phyloP scores from a whole-genome alignment of 73 alveolate species.

The Stentor roeselii region DNA sequence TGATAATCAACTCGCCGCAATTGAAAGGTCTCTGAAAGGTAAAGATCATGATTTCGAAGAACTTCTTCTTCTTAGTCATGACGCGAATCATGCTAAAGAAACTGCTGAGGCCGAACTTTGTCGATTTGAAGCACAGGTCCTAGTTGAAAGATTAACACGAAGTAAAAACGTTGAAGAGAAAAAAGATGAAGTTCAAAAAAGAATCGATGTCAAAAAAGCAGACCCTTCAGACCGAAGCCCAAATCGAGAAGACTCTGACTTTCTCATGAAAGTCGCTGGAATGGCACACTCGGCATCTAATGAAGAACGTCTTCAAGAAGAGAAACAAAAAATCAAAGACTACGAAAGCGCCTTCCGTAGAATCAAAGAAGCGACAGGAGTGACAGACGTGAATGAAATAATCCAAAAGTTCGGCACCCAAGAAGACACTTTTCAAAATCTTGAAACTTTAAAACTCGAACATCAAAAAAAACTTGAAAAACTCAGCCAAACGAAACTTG shows the following conservation, averaged over 20 bases:
- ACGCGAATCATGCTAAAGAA: conserved; percentile 98
- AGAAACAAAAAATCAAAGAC: conserved; percentile 48
- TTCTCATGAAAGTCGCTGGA: conserved; percentile 7
- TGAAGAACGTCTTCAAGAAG: conserved; percentile 35
- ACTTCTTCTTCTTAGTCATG: conserved; percentile 93
- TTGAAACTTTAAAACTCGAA: conserved; percentile 75
- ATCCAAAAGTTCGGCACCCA: conserved; percentile 96
- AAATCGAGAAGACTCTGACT: conserved; percentile 12
- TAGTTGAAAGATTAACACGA: conserved; percentile 74
- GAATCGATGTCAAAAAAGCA: conserved; percentile 62
- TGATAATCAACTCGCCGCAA: conserved; percentile 98
- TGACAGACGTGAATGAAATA: conserved; percentile 97
- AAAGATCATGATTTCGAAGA: conserved; percentile 97
- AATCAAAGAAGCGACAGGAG: conserved; percentile 59
- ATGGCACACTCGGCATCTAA: conserved; percentile 21
- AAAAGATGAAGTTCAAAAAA: conserved; percentile 67
- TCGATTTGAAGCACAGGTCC: conserved; percentile 78
- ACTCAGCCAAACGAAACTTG: conserved; percentile 67
- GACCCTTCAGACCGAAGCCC: conserved; percentile 7
- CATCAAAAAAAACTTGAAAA: conserved; percentile 71
- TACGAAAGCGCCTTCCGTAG: conserved; percentile 33
- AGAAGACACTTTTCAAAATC: conserved; percentile 84
- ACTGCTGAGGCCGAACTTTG: conserved; percentile 88
- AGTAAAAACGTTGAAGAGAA: conserved; percentile 73
- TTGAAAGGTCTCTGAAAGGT: conserved; percentile 93